Evolutionary conservation across 176 grass and related monocot species (phyloP).

Genomic region (Eleusine coracana): DNA sequence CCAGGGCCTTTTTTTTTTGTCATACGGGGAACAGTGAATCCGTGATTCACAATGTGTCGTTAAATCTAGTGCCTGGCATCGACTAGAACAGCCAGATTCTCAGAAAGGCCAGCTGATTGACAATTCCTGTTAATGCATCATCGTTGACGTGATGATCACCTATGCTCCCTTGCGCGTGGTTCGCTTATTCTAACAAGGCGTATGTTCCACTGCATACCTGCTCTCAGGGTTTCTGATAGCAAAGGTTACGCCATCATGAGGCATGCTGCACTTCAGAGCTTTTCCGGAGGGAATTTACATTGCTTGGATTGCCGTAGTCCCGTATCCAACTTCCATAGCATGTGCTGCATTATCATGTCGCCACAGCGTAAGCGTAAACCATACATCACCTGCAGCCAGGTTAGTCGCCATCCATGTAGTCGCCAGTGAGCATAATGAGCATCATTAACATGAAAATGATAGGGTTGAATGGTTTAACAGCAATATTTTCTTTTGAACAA

Average conservation of each 20-base stretch:
- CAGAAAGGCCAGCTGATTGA: not conserved
- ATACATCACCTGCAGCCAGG: constrained; percentile 57
- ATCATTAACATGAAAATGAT: no score
- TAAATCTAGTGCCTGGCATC: constrained; percentile 15
- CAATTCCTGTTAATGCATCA: not conserved
- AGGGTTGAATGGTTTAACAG: no score
- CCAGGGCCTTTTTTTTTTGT: constrained; percentile 24
- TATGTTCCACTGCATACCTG: constrained; percentile 44
- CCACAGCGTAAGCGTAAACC: no score
- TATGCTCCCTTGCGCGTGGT: not conserved
- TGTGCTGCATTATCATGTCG: constrained; percentile 64
- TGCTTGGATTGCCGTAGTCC: constrained; percentile 59
- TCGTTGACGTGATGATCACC: not conserved
- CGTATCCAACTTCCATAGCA: constrained; percentile 60
- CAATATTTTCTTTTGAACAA: no score
- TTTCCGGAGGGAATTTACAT: constrained; percentile 64
- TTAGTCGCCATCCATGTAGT: not conserved
- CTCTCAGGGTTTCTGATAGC: constrained; percentile 84
- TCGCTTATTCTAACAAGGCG: not conserved
- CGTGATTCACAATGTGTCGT: constrained; percentile 2
- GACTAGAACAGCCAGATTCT: constrained; percentile 17
- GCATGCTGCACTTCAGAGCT: constrained; percentile 76
- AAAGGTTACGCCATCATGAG: constrained; percentile 87
- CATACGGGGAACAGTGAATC: constrained; percentile 18
- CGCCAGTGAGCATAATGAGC: no score